Percentiles rank a stretch among this genome's conserved stretches.
phyloP scores from a whole-genome alignment of 495 filamentous ascomycete species.

The Penicillium atrosanguineum region DNA sequence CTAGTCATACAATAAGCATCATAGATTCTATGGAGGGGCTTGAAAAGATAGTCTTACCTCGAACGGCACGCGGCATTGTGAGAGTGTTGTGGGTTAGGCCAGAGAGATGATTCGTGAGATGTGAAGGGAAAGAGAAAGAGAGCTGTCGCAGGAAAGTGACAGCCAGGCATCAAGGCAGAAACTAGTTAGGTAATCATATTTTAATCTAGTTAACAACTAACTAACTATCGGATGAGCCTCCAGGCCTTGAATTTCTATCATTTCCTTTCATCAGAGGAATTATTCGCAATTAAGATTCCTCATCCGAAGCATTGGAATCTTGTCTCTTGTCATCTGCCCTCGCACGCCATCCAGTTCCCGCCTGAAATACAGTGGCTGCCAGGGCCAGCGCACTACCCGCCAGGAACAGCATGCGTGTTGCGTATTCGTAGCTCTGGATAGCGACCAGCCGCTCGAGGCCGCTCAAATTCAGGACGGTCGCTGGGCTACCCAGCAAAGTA shows the following conservation, averaged over 20 bases:
- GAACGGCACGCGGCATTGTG: constrained; percentile 49
- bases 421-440: constrained; percentile 58
- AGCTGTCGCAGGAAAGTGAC: not conserved
- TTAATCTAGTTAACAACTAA: too few relatives aligned
- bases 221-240: not conserved
- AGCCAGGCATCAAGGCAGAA: constrained; percentile 15
- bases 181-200: not conserved
- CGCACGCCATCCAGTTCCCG: constrained; percentile 63
- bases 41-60: constrained; percentile 29
- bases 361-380: constrained; percentile 57
- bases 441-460: constrained; percentile 59
- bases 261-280: not conserved
- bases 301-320: not conserved
- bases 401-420: constrained; percentile 56
- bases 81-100: not conserved
- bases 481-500: constrained; percentile 66
- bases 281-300: not conserved
- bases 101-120: not conserved
- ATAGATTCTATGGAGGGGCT: not conserved
- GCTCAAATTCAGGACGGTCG: constrained; percentile 51
- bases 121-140: constrained; percentile 4
- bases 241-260: too few relatives aligned
- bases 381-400: constrained; percentile 54
- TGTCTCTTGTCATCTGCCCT: constrained; percentile 7
- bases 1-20: constrained; percentile 28